phyloP scores from a whole-genome alignment of 2,329 filamentous ascomycete genomes.

The Diaporthe sp. region DNA sequence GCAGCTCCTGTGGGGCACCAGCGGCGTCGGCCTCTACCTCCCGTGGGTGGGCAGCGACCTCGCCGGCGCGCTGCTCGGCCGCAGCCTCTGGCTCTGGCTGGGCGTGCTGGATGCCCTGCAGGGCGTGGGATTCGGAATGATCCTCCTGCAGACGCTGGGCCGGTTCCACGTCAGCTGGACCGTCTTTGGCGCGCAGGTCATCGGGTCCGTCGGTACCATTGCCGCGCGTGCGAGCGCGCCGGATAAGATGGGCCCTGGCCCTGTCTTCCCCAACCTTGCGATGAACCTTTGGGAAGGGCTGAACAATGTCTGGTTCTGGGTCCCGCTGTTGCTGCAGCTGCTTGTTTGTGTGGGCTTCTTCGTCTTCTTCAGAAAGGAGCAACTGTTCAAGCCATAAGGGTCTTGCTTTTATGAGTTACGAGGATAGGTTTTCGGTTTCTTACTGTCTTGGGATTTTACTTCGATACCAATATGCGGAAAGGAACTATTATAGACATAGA shows the following conservation, averaged over 20 bases:
- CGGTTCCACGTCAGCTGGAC: slow-evolving; percentile 75
- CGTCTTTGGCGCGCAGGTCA: slow-evolving; percentile 71
- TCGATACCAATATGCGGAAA: slow-evolving; percentile 29
- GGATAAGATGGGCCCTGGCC: slow-evolving; percentile 71
- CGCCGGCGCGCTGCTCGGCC: slow-evolving; percentile 68
- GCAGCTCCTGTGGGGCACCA: slow-evolving; percentile 77
- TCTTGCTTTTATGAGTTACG: not conserved
- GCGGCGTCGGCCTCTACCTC: slow-evolving; percentile 71
- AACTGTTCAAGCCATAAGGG: slow-evolving; percentile 64
- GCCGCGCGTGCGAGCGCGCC: slow-evolving; percentile 72
- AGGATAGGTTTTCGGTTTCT: not conserved
- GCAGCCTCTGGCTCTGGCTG: slow-evolving; percentile 76
- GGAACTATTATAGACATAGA: slow-evolving; percentile 16
- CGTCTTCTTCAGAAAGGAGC: slow-evolving; percentile 70
- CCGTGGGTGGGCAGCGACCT: slow-evolving; percentile 72
- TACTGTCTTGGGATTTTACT: not conserved
- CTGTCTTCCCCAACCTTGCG: slow-evolving; percentile 74
- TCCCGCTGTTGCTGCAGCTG: slow-evolving; percentile 70
- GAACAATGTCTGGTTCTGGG: slow-evolving; percentile 71
- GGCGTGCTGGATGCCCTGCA: slow-evolving; percentile 76
- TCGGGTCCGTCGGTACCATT: slow-evolving; percentile 73
- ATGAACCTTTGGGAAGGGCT: slow-evolving; percentile 61
- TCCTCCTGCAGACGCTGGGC: slow-evolving; percentile 75
- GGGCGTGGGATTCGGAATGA: slow-evolving; percentile 77
- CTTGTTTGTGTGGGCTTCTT: slow-evolving; percentile 71